Evolutionary conservation across 1,139 yeast genomes (phyloP).

Genomic region (Debaryomyces coudertii): DNA sequence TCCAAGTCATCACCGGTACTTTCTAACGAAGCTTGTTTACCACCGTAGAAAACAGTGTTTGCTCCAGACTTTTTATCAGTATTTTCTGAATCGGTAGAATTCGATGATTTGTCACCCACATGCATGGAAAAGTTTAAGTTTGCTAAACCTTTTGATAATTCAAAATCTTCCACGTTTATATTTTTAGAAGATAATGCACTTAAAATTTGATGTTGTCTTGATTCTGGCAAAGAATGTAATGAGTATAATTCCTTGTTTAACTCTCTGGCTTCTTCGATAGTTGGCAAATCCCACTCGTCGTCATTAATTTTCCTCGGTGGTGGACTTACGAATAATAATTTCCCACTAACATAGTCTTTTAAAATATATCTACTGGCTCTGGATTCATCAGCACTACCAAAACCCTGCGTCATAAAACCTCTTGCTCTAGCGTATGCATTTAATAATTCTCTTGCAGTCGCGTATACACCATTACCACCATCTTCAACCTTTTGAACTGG

Average conservation of each 20-base stretch:
- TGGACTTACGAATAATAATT: slow-evolving; percentile 80
- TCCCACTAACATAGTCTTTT: slow-evolving; percentile 95
- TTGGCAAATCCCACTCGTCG: slow-evolving; percentile 40
- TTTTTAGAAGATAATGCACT: slow-evolving; percentile 61
- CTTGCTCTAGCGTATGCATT: slow-evolving; percentile 95
- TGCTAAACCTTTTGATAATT: slow-evolving; percentile 69
- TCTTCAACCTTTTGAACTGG: slow-evolving; percentile 74
- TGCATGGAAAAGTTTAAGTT: slow-evolving; percentile 81
- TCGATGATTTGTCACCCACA: slow-evolving; percentile 39
- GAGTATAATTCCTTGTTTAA: slow-evolving; percentile 79
- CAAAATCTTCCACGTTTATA: slow-evolving; percentile 54
- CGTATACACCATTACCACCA: slow-evolving; percentile 82
- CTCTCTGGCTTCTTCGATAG: slow-evolving; percentile 51
- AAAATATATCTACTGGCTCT: slow-evolving; percentile 91
- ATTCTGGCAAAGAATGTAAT: slow-evolving; percentile 65
- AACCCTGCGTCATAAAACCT: slow-evolving; percentile 97
- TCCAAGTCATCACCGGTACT: slow-evolving; percentile 82
- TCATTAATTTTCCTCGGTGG: slow-evolving; percentile 68
- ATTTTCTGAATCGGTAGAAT: slow-evolving; percentile 17
- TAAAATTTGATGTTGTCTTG: slow-evolving; percentile 71
- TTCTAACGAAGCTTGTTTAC: slow-evolving; percentile 77
- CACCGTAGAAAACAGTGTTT: slow-evolving; percentile 64
- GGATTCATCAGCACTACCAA: slow-evolving; percentile 95
- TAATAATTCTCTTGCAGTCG: slow-evolving; percentile 84
- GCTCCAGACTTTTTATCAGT: slow-evolving; percentile 42